Conservation (phyloP, 495 filamentous ascomycete genomes). For the Annulohypoxylon maeteangense region DNA sequence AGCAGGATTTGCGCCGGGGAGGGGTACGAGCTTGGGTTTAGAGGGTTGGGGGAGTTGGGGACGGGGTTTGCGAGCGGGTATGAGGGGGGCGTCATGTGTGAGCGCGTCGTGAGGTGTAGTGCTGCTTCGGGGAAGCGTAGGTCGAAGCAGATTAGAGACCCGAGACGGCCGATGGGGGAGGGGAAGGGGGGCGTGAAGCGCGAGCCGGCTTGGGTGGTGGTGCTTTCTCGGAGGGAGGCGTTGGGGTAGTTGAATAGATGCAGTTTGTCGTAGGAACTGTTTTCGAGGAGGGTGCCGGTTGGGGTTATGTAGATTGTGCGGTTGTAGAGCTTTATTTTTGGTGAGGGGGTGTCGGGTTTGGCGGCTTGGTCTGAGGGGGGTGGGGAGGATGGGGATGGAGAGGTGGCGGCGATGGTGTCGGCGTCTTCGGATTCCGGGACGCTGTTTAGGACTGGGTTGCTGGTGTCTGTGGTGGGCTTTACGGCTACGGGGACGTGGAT, state of each 20-base stretch:
- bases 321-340: slow-evolving; percentile 54
- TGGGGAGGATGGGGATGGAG: too few relatives aligned
- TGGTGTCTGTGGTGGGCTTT: slow-evolving; percentile 5
- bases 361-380: not conserved
- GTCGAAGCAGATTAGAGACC: slow-evolving; percentile 89
- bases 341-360: too few relatives aligned
- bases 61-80: not conserved
- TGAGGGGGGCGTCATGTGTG: not conserved
- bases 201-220: slow-evolving; percentile 53
- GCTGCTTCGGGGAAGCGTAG: slow-evolving; percentile 85
- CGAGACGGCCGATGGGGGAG: slow-evolving; percentile 78
- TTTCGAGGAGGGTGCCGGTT: slow-evolving; percentile 49
- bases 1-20: slow-evolving; percentile 65
- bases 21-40: not conserved
- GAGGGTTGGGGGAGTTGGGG: not conserved
- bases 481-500: slow-evolving; percentile 80
- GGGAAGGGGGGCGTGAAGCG: slow-evolving; percentile 69
- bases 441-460: slow-evolving; percentile 19
- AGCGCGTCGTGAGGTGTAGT: slow-evolving; percentile 67
- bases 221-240: slow-evolving; percentile 42
- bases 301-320: slow-evolving; percentile 59
- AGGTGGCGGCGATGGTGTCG: slow-evolving; percentile 6
- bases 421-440: slow-evolving; percentile 23
- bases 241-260: slow-evolving; percentile 58
- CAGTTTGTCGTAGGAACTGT: slow-evolving; percentile 65